Evolutionary conservation across 2,329 filamentous ascomycete species (phyloP), one percentile per base, ranked within the genome.

Genomic region (Lasiodiplodia theobromae): DNA sequence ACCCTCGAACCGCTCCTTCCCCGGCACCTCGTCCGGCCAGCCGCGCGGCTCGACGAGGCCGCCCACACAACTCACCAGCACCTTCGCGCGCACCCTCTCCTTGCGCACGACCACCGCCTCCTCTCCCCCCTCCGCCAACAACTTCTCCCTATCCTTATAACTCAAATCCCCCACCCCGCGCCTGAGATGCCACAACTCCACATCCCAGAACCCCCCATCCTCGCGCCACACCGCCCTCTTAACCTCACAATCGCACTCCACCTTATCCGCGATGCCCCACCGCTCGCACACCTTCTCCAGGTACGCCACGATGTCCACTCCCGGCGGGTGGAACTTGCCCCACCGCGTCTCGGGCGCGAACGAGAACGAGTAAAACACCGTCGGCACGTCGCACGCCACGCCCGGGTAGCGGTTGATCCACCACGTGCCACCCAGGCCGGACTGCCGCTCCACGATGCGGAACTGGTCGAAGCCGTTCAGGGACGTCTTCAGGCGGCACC

Each of bases 401-500:
- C 80, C 79, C 21, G 78, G 88, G 75, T 91, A 91, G 38, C 83
- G 80, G 74, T 90, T 91, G 54, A 84, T 84, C 77, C 83, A 84
- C 89, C 89, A 91, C 23, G 88, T 90, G 8, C 89, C 89, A 38
- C 89, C 89, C 53, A 90, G 81, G 3, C 84, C 83, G 4, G 81
- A 78, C 70, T 87, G 81, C 14, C 86, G 81, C 28, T 91, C 89
- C 69, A 90, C 90, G 73, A 91, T 83, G 34, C 81, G 80, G 72
- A 91, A 84, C 69, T 89, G 87, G 70, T 85, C 84, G 66, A 88
- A 87, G 38, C 83, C 84, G 37, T 83, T 83, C 52, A 90, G 83
- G 75, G 84, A 84, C 21, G 86, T 79, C 72, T 88, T 86, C 64
- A 91, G 76, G 28, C 85, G 85, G 52, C 86, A 88, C 8, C 85